Base-by-base conservation (phyloP, 148 eudicot species). In the Rhododendron ovatum region DNA sequence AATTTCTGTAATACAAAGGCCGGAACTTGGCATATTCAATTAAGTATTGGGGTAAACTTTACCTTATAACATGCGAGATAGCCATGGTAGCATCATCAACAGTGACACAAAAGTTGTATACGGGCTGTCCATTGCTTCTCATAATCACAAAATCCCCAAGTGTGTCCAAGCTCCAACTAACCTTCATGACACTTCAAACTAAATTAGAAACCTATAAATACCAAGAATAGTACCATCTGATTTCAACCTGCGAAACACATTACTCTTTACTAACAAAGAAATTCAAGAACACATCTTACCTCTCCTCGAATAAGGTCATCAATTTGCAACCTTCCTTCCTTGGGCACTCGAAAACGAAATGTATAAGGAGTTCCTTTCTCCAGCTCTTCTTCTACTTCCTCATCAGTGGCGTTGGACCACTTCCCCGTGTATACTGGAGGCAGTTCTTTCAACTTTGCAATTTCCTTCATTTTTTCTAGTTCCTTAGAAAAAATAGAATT, bases 101-200 rank as follows among this genome's bases (percentile, higher is more conserved):
- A 53, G 99, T 95, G 81, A 95, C 99, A 89, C 99, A 97, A 83
- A 97, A 97, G 92, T 97, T 97, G 92, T 97, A 97, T 47, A 97
- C 99, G 84, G 99, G 99, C 84, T 97, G 99, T 85, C 99, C 99
- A 88, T 97, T 97, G 85, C 99, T 97, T 89, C 99, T 94, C 99
- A 97, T 95, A 81, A 97, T 93, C 81, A 97, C 99, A 88, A 97
- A 97, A 92, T 97, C 99, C 90, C 99, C 99, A 86, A 97, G 98
- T 59, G 99, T 97, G 90, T 97, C 91, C 88, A 90, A 90, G 87
- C 88, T 94, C 99, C 99, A 97, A 82, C 91, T 91, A 88, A 97
- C 99, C 99, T 97, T 92, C 91, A 97, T 80, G 83, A 75, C 90
- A 91, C 90, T 92, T 86, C 90, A 93, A 87, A 91, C 90, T 85